Evolutionary conservation across 2,329 filamentous ascomycete species (phyloP).

Genomic region (Monosporascus sp.): DNA sequence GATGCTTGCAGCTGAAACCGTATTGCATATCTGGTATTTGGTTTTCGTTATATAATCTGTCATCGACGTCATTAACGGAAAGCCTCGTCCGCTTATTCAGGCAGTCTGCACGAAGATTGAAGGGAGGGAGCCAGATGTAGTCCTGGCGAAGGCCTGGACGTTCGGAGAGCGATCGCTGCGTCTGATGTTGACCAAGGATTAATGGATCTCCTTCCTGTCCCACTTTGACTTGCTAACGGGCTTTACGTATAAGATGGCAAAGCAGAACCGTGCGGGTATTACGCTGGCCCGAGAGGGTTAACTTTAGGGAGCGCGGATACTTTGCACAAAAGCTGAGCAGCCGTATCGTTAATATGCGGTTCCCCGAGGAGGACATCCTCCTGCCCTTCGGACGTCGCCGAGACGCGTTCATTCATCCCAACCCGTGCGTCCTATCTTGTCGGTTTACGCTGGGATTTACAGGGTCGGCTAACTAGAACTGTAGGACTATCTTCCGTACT

Average conservation of each 20-base stretch:
- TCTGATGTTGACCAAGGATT: slow-evolving; percentile 5
- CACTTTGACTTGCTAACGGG: slow-evolving; percentile 2
- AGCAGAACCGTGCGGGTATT: slow-evolving; percentile 1
- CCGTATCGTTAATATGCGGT: slow-evolving; percentile 24
- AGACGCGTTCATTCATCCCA: slow-evolving; percentile 29
- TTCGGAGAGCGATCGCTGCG: slow-evolving; percentile 7
- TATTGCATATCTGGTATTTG: slow-evolving; percentile 12
- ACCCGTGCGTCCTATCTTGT: slow-evolving; percentile 32
- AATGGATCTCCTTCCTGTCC: slow-evolving; percentile 6
- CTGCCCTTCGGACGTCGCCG: slow-evolving; percentile 30
- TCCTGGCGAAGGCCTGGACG: slow-evolving; percentile 9
- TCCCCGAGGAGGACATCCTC: slow-evolving; percentile 33
- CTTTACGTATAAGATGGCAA: slow-evolving; percentile 3
- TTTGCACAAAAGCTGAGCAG: neutral
- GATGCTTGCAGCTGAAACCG: slow-evolving; percentile 2
- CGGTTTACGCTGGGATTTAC: neutral
- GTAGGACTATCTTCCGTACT: slow-evolving; percentile 32
- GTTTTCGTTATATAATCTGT: neutral
- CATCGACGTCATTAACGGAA: slow-evolving; percentile 1
- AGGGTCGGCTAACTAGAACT: slow-evolving; percentile 4
- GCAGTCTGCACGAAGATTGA: slow-evolving; percentile 10
- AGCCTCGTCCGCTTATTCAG: slow-evolving; percentile 6
- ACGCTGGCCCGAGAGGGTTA: slow-evolving; percentile 4
- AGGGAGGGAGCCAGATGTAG: neutral
- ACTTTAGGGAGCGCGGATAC: slow-evolving; percentile 3